phyloP scores from a whole-genome alignment of 352 stramenopile genomes.

The Pythium periplocum region DNA sequence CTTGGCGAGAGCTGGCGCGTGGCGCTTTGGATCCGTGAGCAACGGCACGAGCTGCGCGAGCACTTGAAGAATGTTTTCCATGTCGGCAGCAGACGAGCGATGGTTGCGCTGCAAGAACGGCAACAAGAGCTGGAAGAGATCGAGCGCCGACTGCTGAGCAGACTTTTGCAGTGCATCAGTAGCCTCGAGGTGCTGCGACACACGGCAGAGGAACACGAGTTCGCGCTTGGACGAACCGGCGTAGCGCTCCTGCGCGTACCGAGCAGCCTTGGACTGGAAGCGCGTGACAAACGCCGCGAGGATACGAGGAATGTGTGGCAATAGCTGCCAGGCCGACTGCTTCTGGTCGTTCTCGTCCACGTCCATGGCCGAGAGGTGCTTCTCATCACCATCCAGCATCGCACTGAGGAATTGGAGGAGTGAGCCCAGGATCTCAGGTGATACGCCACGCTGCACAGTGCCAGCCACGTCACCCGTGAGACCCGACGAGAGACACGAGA shows the following conservation, averaged over 20 bases:
- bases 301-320: conserved; percentile 76
- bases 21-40: conserved; percentile 62
- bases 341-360: conserved; percentile 20
- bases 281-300: conserved; percentile 74
- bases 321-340: conserved; percentile 20
- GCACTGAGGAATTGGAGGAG: conserved; percentile 76
- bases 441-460: conserved; percentile 38
- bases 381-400: conserved; percentile 66
- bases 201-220: conserved; percentile 70
- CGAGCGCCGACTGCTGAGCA: conserved; percentile 41
- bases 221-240: conserved; percentile 79
- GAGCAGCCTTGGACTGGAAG: conserved; percentile 76
- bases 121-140: conserved; percentile 82
- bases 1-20: conserved; percentile 73
- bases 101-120: conserved; percentile 84
- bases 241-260: conserved; percentile 69
- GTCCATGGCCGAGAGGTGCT: conserved; percentile 14
- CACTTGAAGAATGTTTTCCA: conserved; percentile 77
- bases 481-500: conserved; percentile 64
- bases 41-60: conserved; percentile 71
- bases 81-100: conserved; percentile 63
- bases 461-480: conserved; percentile 21
- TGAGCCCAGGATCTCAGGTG: conserved; percentile 58
- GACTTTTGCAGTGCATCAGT: conserved; percentile 17
- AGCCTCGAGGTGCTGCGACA: conserved; percentile 58